Base-by-base conservation (phyloP, 768 basidiomycete species). In the Suillus subaureus region DNA sequence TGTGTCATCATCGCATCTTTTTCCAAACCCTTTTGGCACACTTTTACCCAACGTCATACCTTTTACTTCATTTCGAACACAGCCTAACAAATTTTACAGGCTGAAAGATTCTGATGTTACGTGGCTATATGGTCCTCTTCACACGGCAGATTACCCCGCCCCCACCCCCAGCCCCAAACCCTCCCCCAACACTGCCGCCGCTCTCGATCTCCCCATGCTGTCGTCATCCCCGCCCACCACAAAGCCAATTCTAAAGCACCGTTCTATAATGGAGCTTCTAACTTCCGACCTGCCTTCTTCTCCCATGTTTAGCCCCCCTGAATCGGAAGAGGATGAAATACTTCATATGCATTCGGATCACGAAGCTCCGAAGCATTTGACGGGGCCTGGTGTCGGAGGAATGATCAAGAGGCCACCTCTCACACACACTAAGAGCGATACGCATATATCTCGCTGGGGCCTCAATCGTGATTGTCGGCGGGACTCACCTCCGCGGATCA, bases 41-140 rank as follows among this genome's bases (percentile, higher is more conserved):
- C 52, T 33, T 54, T 54, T 18, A 54, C 52, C 28, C 52, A 54
- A 31, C 52, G 2, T 54, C 52, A 31, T 54, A 31, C 49, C 21
- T 39, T 47, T 51, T 39, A 39, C 57, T 58, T 4, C n/a, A 26
- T 42, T 35, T 45, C 67, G n/a, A 33, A 57, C 18, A 7, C 40
- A 40, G 42, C 40, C 68, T 76, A 47, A 75, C 71, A 3, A 42
- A 16, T 15, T 33, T 6, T 23, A 4, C 80, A 99, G 97, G 97
- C 88, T 99, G 72, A 99, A 99, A 78, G 97, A 99, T 78, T 96
- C 93, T 7, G 97, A 99, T 76, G 97, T 99, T 47, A 99, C 97
- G 2, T 99, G 97, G 97, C 87, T 99, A 0, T 99, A 99, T 73
- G 97, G 97, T 0, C 97, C 97, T 26, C 82, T 99, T 0, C 97